These are phyloP conservation scores for Neofusicoccum sp. DNA, from an alignment of 2,329 filamentous ascomycete species.

Conservation along the genomic window DNA sequence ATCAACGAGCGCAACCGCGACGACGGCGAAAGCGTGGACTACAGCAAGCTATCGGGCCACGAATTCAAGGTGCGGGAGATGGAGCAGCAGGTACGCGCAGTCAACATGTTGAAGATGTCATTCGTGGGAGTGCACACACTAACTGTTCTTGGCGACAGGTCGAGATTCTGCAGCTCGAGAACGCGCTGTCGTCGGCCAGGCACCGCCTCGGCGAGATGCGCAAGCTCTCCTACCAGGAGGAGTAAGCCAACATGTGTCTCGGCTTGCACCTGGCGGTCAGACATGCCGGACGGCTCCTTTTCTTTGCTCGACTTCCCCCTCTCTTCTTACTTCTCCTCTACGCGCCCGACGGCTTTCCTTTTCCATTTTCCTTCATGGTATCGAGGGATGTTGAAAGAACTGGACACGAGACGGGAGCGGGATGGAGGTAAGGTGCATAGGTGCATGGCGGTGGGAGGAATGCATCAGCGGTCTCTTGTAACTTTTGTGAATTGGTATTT, in stretches of 20 bases:
- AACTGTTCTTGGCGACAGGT: slow-evolving; percentile 60
- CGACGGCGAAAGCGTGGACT: slow-evolving; percentile 80
- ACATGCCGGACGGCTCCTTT: not conserved
- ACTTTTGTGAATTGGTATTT: not conserved
- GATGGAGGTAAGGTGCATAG: not conserved
- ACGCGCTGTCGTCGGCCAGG: slow-evolving; percentile 75
- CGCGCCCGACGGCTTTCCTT: slow-evolving; percentile 2
- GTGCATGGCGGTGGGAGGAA: not conserved
- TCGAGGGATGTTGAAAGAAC: not conserved
- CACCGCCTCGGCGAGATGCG: slow-evolving; percentile 93
- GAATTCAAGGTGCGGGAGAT: slow-evolving; percentile 99
- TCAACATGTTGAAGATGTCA: too few relatives aligned
- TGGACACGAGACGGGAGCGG: slow-evolving; percentile 1
- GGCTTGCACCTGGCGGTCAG: too few relatives aligned
- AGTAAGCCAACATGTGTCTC: slow-evolving; percentile 39
- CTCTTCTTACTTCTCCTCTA: not conserved
- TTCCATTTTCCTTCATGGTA: not conserved
- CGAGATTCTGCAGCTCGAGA: slow-evolving; percentile 95
- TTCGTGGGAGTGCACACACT: not conserved
- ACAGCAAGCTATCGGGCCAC: slow-evolving; percentile 82
- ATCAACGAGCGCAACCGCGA: slow-evolving; percentile 84
- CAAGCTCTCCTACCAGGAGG: slow-evolving; percentile 91
- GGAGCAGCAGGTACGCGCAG: slow-evolving; percentile 90
- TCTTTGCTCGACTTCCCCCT: not conserved
- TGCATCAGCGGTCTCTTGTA: not conserved